These are phyloP conservation scores for Mucuna pruriens DNA, from an alignment of 306 rosid genomes.

Conservation along the genomic window DNA sequence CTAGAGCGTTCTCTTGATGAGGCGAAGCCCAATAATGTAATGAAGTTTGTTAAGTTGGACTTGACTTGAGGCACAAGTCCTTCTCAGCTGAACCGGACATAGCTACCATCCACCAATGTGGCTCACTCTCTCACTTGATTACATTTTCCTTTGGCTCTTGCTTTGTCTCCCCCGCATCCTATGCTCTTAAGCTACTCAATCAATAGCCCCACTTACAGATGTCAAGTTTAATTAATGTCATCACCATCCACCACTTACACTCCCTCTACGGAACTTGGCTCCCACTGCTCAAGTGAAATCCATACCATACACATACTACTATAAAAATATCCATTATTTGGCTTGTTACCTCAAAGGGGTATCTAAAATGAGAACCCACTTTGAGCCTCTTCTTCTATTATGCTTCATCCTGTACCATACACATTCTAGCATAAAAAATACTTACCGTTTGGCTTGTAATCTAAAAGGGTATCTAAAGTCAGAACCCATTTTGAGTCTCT, in stretches of 20 bases:
- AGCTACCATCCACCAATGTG: neutral
- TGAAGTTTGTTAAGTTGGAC: neutral
- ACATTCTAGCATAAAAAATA: neutral
- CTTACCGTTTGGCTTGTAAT: neutral
- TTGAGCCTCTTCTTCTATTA: neutral
- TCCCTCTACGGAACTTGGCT: neutral
- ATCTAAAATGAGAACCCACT: neutral
- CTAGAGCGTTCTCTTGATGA: too few species aligned
- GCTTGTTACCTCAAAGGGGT: neutral
- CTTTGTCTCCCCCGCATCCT: constrained; percentile 11
- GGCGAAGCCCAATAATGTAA: neutral
- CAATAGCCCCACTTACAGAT: constrained; percentile 3
- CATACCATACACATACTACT: neutral
- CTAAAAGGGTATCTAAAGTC: constrained; percentile 9
- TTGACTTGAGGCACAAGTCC: constrained; percentile 10
- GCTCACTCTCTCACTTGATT: neutral
- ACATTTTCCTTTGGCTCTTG: neutral
- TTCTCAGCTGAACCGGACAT: neutral
- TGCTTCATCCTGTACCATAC: neutral
- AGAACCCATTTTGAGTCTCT: neutral
- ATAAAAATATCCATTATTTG: neutral
- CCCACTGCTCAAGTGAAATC: neutral
- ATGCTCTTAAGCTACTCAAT: constrained; percentile 15
- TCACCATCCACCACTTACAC: neutral
- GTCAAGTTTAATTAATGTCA: neutral